Evolutionary conservation across 176 grass and related monocot genomes (phyloP).

Genomic region (Tillandsia leiboldiana): DNA sequence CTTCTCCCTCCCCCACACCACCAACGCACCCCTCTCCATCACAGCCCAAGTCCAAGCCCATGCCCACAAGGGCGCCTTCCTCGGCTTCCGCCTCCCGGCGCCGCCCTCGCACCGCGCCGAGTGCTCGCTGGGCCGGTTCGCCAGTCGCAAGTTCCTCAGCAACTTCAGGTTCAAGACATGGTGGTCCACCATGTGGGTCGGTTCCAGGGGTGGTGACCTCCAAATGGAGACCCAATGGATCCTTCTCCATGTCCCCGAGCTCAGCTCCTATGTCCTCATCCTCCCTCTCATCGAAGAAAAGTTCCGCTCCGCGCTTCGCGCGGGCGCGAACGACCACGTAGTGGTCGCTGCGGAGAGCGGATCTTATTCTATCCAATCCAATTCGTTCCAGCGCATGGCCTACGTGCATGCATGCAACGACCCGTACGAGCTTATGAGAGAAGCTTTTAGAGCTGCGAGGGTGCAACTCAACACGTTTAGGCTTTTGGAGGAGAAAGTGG

Average conservation of each 20-base stretch:
- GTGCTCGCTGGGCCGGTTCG: conserved; percentile 10
- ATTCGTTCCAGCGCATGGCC: conserved; percentile 6
- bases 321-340: conserved; percentile 1
- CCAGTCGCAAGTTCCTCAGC: conserved; percentile 5
- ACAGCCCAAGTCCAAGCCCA: background rate
- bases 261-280: background rate
- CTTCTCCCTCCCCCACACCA: background rate
- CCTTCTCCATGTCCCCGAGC: conserved; percentile 7
- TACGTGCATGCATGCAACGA: conserved; percentile 14
- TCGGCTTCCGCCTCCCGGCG: background rate
- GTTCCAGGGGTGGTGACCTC: conserved; percentile 2
- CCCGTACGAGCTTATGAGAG: conserved; percentile 12
- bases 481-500: conserved; percentile 18
- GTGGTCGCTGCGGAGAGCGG: conserved; percentile 11
- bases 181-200: conserved; percentile 27
- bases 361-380: background rate
- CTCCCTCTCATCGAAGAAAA: background rate
- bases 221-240: conserved; percentile 23
- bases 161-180: conserved; percentile 27
- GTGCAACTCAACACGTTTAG: conserved; percentile 14
- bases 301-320: conserved; percentile 1
- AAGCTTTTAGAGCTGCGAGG: conserved; percentile 1
- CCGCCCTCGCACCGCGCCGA: background rate
- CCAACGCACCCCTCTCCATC: background rate
- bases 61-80: conserved; percentile 13